phyloP scores from a whole-genome alignment of 75 land plant genomes.

The Azolla pinnata region DNA sequence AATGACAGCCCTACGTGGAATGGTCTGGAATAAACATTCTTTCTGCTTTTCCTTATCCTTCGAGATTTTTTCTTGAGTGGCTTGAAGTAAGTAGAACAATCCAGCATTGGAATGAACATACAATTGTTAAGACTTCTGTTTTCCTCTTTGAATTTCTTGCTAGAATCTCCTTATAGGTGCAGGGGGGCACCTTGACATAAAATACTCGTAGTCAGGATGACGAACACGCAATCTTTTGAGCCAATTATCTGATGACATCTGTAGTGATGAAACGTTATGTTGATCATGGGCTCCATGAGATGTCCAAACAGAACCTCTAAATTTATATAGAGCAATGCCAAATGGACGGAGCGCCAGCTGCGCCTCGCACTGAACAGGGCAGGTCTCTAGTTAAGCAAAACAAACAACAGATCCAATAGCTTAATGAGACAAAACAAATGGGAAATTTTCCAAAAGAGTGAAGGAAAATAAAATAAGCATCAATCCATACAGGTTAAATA shows the following conservation, averaged over 20 bases:
- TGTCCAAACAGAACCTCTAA: conserved; percentile 44
- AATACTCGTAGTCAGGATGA: conserved; percentile 57
- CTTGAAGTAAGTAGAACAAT: too few species aligned
- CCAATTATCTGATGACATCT: conserved; percentile 42
- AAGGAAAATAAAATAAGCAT: background rate
- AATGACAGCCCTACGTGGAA: too few species aligned
- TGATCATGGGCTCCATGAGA: conserved; percentile 21
- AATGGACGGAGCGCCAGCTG: conserved; percentile 37
- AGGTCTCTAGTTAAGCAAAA: background rate
- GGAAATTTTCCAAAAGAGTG: background rate
- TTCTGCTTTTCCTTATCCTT: too few species aligned
- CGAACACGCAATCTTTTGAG: conserved; percentile 30
- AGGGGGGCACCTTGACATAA: too few species aligned
- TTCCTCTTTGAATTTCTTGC: too few species aligned
- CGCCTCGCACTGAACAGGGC: background rate
- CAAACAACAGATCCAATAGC: background rate
- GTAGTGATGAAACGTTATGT: conserved; percentile 22
- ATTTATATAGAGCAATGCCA: conserved; percentile 63
- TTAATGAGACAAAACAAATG: background rate
- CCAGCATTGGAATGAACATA: too few species aligned
- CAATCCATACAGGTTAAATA: background rate
- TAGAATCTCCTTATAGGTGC: too few species aligned
- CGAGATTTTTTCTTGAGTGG: too few species aligned
- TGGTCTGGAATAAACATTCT: too few species aligned
- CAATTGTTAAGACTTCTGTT: too few species aligned